Evolutionary conservation across 2,329 filamentous ascomycete species (phyloP), one percentile per base, ranked within the genome.

Genomic region (Emmonsiellopsis sp.): DNA sequence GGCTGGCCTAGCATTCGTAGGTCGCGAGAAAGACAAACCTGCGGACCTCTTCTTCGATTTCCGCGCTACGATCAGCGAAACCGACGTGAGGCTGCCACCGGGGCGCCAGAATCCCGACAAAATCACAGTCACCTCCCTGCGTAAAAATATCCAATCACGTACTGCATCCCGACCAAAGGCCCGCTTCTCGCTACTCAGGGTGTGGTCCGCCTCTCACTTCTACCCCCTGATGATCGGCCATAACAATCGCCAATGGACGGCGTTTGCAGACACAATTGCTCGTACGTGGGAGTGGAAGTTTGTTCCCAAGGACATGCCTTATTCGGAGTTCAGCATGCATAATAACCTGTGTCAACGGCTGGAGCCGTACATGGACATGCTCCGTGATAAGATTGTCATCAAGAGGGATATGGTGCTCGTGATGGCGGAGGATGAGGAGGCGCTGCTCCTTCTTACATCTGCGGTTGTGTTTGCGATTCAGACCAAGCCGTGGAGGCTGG

Each of bases 131-230:
- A 59, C 5, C 59, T 77, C 14, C 47, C 60, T 72, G 2, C 53
- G 53, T 36, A 44, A 56, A 55, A 0, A 57, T 56, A 1, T 71
- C 69, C 5, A 61, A 58, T 17, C 53, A 21, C 49, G 53, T 40
- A 43, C 49, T 13, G 6, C 32, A 34, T 36, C 32, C 17, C 51
- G 31, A 42, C 42, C 42, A 49, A 49, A 55, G 5, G 69, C 71
- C 11, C 62, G 63, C 5, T 78, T 78, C 60, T 68, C 74, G 0
- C 55, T 76, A 11, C 65, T 78, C 1, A 65, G 71, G 5, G 56
- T 77, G 45, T 78, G 74, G 74, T 73, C 70, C 7, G 70, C 74
- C 2, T 70, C 74, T 5, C 71, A 76, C 59, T 78, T 77, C 63
- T 78, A 73, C 58, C 74, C 76, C 6, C 65, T 76, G 13, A 75